Conservation (phyloP, 345 rosid species). For the Eucalyptus pumila region DNA sequence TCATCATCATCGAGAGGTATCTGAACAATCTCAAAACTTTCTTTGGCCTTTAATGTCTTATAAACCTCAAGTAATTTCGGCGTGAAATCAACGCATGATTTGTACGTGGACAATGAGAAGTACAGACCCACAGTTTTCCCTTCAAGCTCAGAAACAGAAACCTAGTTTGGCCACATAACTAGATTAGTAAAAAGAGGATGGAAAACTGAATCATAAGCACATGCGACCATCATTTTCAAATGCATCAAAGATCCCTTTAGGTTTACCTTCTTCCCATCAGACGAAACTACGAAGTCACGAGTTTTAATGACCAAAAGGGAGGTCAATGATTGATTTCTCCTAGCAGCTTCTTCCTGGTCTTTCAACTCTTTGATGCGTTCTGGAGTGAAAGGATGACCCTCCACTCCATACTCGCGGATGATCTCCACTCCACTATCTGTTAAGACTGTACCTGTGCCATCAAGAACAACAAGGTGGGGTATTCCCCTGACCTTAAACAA, state of each 20-base stretch:
- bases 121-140: constrained; percentile 4
- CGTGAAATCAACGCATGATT: not conserved
- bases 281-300: constrained; percentile 48
- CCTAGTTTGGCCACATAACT: not conserved
- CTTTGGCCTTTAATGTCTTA: not conserved
- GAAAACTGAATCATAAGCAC: not conserved
- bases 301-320: constrained; percentile 36
- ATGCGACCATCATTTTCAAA: not conserved
- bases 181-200: not conserved
- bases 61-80: not conserved
- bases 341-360: constrained; percentile 52
- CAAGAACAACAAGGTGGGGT: constrained; percentile 59
- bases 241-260: not conserved
- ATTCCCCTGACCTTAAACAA: constrained; percentile 56
- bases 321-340: constrained; percentile 42
- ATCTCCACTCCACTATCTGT: constrained; percentile 38
- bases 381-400: constrained; percentile 51
- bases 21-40: constrained; percentile 7
- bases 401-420: constrained; percentile 47
- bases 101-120: not conserved
- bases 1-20: not conserved
- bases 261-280: constrained; percentile 38
- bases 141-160: not conserved
- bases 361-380: constrained; percentile 50
- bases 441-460: constrained; percentile 39